These are phyloP conservation scores for Suhomyces kilbournensis DNA, from an alignment of 805 yeast genomes.

Conservation along the genomic window DNA sequence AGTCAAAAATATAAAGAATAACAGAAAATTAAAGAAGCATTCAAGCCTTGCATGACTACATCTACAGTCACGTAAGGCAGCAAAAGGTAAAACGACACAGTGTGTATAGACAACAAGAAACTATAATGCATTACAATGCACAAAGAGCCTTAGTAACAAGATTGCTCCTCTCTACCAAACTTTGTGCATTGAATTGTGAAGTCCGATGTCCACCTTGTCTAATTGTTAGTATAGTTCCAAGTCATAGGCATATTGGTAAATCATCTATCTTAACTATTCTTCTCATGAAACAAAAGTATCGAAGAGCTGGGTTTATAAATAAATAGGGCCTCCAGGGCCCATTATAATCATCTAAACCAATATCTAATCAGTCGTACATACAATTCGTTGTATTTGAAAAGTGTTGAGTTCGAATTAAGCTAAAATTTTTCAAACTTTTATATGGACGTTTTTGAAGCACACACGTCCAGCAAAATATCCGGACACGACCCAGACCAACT, in stretches of 20 bases:
- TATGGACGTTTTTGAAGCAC: background rate
- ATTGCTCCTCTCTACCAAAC: background rate
- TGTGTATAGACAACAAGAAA: too few relatives aligned
- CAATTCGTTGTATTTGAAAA: background rate
- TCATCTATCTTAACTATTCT: constrained; percentile 19
- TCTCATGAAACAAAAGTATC: constrained; percentile 24
- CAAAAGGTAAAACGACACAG: background rate
- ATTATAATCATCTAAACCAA: constrained; percentile 18
- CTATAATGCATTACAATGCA: too few relatives aligned
- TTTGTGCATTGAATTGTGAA: too few relatives aligned
- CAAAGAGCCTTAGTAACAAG: background rate
- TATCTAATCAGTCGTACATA: background rate
- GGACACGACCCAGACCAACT: background rate
- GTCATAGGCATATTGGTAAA: constrained; percentile 3
- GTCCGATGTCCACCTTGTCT: background rate
- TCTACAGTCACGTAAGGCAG: too few relatives aligned
- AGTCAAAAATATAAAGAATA: too few relatives aligned
- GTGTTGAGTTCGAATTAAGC: too few relatives aligned
- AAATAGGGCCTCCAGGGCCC: constrained; percentile 23
- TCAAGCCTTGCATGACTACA: background rate
- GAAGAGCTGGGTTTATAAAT: constrained; percentile 26
- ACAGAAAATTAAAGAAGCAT: background rate
- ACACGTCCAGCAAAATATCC: background rate
- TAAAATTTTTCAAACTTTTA: background rate
- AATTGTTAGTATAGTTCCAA: constrained; percentile 2